Percentiles rank a stretch among this genome's conserved stretches.
Evolutionary conservation across 2,329 filamentous ascomycete genomes (phyloP).

Genomic region (Dendryphion nanum): DNA sequence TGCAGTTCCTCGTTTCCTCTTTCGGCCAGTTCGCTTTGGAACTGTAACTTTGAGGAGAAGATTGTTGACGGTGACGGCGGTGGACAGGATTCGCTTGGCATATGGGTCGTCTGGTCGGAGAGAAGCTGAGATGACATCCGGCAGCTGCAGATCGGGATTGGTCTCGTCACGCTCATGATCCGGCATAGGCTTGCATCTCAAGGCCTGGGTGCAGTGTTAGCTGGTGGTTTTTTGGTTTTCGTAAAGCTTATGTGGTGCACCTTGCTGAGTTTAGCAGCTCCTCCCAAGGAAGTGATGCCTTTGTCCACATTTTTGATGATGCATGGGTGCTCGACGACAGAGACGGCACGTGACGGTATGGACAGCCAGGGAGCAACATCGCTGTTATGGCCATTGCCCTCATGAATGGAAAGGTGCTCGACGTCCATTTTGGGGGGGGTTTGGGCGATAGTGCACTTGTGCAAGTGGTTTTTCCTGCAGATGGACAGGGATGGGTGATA

Average conservation of each 20-base stretch:
- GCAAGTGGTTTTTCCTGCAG: too few species aligned
- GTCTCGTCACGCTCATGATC: conserved; percentile 10
- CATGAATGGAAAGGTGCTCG: too few species aligned
- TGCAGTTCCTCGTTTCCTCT: conserved; percentile 74
- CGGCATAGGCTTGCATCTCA: conserved; percentile 18
- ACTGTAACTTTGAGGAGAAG: conserved; percentile 83
- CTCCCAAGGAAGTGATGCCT: conserved; percentile 62
- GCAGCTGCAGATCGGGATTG: conserved; percentile 33
- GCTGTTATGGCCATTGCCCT: too few species aligned
- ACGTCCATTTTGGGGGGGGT: too few species aligned
- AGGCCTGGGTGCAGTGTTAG: conserved; percentile 14
- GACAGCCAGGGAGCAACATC: conserved; percentile 19
- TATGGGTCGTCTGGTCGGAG: conserved; percentile 78
- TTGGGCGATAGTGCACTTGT: too few species aligned
- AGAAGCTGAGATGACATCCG: conserved; percentile 63
- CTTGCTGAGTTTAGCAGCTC: conserved; percentile 53
- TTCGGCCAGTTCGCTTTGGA: conserved; percentile 82
- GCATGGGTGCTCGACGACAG: conserved; percentile 66
- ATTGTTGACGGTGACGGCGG: conserved; percentile 74
- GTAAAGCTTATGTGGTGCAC: conserved; percentile 37
- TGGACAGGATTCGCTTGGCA: conserved; percentile 74
- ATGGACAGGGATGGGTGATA: too few species aligned
- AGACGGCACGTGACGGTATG: conserved; percentile 54
- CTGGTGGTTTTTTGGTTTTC: not conserved
- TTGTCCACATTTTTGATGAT: conserved; percentile 64